Evolutionary conservation across 345 rosid species (phyloP).

Genomic region (Boechera retrofracta): DNA sequence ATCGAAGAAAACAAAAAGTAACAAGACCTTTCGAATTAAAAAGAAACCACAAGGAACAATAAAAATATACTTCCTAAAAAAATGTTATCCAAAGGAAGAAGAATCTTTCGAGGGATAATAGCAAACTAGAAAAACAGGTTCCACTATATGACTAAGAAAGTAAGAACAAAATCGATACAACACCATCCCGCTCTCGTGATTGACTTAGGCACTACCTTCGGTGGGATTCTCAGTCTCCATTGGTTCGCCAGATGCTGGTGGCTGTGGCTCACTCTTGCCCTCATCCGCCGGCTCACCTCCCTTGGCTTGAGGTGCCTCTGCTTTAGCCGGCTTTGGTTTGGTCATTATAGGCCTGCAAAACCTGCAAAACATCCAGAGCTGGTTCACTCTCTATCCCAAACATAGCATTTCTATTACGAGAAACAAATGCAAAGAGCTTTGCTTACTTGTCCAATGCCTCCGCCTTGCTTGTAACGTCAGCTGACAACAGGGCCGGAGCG

Average conservation of each 20-base stretch:
- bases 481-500: constrained; percentile 71
- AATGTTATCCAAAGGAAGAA: constrained; percentile 20
- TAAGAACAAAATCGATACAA: constrained; percentile 33
- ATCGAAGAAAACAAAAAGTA: not conserved
- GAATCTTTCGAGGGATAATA: not conserved
- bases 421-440: constrained; percentile 6
- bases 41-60: not conserved
- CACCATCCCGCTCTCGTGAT: not conserved
- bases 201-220: constrained; percentile 31
- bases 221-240: constrained; percentile 74
- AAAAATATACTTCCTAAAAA: constrained; percentile 1
- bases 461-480: constrained; percentile 77
- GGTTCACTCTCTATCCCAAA: not conserved
- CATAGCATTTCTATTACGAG: not conserved
- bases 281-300: constrained; percentile 41
- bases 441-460: constrained; percentile 81
- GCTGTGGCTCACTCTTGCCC: constrained; percentile 52
- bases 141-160: not conserved
- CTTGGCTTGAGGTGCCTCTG: constrained; percentile 64
- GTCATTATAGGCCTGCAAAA: constrained; percentile 90
- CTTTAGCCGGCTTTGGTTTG: constrained; percentile 82
- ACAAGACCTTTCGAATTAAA: not conserved
- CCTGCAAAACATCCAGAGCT: constrained; percentile 48
- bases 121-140: constrained; percentile 23
- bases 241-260: constrained; percentile 61